Evolutionary conservation across 768 basidiomycete species (phyloP).

Genomic region (Podaxis sp.): DNA sequence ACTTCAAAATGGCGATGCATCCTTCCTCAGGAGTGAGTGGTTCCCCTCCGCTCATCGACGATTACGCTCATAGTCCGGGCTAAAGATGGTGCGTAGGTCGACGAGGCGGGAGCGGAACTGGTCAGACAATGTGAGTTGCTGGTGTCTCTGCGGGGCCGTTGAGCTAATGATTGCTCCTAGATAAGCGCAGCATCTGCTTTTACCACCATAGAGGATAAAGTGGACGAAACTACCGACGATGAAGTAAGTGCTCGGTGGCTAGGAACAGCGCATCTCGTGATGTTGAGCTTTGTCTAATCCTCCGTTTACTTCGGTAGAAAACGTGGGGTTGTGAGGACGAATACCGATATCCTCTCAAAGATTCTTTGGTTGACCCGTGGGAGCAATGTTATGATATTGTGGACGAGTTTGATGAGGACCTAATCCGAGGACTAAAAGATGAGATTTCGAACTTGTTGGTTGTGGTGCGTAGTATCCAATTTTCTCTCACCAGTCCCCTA

Average conservation of each 20-base stretch:
- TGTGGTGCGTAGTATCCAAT: background rate
- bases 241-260: background rate
- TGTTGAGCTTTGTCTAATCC: background rate
- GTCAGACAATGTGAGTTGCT: background rate
- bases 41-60: background rate
- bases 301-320: background rate
- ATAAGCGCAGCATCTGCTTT: background rate
- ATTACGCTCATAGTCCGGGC: background rate
- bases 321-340: constrained; percentile 5
- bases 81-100: background rate
- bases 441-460: constrained; percentile 10
- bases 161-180: background rate
- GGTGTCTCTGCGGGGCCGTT: background rate
- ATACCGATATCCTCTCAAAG: constrained; percentile 5
- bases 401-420: constrained; percentile 4
- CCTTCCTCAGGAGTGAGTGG: background rate
- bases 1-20: constrained; percentile 1
- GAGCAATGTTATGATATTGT: constrained; percentile 2
- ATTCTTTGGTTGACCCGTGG: constrained; percentile 5
- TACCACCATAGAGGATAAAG: background rate
- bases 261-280: background rate
- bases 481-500: background rate
- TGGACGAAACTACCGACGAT: background rate
- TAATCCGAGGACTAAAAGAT: constrained; percentile 3
- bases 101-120: background rate